phyloP scores from a whole-genome alignment of 2,329 filamentous ascomycete genomes.

The Hirsutella rhossiliensis region DNA sequence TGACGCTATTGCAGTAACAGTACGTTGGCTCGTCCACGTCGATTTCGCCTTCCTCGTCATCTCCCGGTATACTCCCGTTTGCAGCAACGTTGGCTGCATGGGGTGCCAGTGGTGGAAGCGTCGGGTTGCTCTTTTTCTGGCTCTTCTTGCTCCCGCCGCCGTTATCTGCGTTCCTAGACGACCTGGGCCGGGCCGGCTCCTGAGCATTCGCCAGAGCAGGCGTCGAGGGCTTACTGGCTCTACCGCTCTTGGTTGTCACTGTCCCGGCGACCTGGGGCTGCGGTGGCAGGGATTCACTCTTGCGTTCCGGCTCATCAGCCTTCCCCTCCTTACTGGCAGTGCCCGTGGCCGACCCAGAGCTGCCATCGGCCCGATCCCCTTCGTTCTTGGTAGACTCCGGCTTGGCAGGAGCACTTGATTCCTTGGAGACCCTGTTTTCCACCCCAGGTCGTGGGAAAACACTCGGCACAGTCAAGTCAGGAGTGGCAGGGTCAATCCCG shows the following conservation, averaged over 20 bases:
- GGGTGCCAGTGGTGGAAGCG: constrained; percentile 23
- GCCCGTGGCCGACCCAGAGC: constrained; percentile 14
- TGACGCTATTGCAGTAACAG: constrained; percentile 70
- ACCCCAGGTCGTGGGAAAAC: constrained; percentile 15
- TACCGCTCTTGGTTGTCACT: constrained; percentile 52
- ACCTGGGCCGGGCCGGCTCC: constrained; percentile 41
- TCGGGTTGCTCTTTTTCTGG: constrained; percentile 44
- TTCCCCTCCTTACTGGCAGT: constrained; percentile 31
- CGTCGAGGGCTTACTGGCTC: constrained; percentile 55
- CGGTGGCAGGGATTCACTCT: constrained; percentile 33
- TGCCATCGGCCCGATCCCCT: constrained; percentile 14
- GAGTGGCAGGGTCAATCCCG: constrained; percentile 27
- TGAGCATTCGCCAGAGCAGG: constrained; percentile 48
- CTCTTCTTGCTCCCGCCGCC: constrained; percentile 39
- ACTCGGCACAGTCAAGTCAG: constrained; percentile 22
- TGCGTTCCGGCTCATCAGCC: constrained; percentile 21
- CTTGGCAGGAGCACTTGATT: constrained; percentile 23
- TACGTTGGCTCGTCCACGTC: constrained; percentile 63
- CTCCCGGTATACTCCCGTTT: constrained; percentile 26
- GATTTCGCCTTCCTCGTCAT: constrained; percentile 41
- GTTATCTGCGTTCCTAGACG: constrained; percentile 34
- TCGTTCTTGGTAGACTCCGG: constrained; percentile 22
- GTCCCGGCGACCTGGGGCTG: constrained; percentile 25
- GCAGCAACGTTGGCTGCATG: constrained; percentile 21
- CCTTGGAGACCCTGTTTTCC: constrained; percentile 40